A percentile compares a stretch with the other conserved stretches of the same genome.
phyloP scores from a whole-genome alignment of 2,329 filamentous ascomycete genomes.

The Pseudodiploospora longispora region DNA sequence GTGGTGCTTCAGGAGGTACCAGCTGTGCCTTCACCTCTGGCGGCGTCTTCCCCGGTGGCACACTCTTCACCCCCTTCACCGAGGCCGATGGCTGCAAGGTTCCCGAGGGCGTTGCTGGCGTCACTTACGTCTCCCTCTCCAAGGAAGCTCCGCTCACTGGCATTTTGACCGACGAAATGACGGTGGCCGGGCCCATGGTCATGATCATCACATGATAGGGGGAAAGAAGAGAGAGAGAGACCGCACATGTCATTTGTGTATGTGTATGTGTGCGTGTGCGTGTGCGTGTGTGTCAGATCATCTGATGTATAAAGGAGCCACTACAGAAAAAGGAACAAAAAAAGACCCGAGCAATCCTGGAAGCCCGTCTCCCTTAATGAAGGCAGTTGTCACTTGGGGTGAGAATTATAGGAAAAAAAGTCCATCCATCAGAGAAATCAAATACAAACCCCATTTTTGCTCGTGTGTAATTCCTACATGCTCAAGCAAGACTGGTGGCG shows the following conservation, averaged over 20 bases:
- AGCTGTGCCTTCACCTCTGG: constrained; percentile 63
- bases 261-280: too few relatives aligned
- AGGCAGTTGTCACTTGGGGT: too few relatives aligned
- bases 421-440: too few relatives aligned
- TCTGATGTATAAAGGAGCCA: too few relatives aligned
- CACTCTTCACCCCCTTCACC: constrained; percentile 50
- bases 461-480: too few relatives aligned
- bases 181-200: constrained; percentile 57
- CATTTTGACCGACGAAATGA: constrained; percentile 51
- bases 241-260: neutral
- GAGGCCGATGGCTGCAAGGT: constrained; percentile 47
- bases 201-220: constrained; percentile 31
- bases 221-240: neutral
- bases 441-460: too few relatives aligned
- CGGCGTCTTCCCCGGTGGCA: constrained; percentile 45
- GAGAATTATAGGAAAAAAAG: too few relatives aligned
- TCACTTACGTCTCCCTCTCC: constrained; percentile 61
- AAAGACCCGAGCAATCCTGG: neutral
- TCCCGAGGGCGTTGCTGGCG: constrained; percentile 53
- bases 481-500: too few relatives aligned
- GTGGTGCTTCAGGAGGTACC: constrained; percentile 41
- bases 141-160: constrained; percentile 42
- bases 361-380: too few relatives aligned
- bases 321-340: constrained; percentile 1
- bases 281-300: too few relatives aligned